These are phyloP conservation scores for Exserohilum turcica DNA, from an alignment of 2,329 filamentous ascomycete genomes.

Conservation along the genomic window DNA sequence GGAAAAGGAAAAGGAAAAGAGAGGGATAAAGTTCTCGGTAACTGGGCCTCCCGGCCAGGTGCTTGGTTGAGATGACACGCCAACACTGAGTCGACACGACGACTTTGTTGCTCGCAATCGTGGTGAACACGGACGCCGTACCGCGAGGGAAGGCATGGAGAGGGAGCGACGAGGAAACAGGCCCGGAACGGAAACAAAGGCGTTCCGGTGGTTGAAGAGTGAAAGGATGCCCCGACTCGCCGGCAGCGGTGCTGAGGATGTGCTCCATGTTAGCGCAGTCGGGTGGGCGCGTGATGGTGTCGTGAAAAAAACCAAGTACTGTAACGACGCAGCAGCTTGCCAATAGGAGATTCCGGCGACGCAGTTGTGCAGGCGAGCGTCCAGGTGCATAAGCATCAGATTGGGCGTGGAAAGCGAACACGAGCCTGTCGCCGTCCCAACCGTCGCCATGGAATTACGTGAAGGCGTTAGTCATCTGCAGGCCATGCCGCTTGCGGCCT, in stretches of 20 bases:
- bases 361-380: neutral
- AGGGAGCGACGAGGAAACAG: neutral
- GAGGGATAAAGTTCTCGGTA: too few relatives aligned
- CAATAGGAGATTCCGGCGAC: slow-evolving; percentile 6
- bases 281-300: neutral
- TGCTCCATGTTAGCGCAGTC: neutral
- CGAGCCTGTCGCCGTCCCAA: neutral
- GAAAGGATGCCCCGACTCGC: neutral
- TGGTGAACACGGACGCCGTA: neutral
- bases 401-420: neutral
- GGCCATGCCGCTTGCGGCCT: neutral
- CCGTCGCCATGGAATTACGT: neutral
- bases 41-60: too few relatives aligned
- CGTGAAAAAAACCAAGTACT: neutral
- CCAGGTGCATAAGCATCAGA: neutral
- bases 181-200: neutral
- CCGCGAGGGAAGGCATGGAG: neutral
- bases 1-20: too few relatives aligned
- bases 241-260: neutral
- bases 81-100: neutral
- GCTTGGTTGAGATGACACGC: neutral
- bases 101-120: neutral
- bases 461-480: neutral
- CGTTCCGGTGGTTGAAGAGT: neutral
- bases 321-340: neutral